A percentile compares a stretch with the other conserved stretches of the same genome.
Conservation (phyloP, 345 rosid genomes). For the Kandelia obovata region DNA sequence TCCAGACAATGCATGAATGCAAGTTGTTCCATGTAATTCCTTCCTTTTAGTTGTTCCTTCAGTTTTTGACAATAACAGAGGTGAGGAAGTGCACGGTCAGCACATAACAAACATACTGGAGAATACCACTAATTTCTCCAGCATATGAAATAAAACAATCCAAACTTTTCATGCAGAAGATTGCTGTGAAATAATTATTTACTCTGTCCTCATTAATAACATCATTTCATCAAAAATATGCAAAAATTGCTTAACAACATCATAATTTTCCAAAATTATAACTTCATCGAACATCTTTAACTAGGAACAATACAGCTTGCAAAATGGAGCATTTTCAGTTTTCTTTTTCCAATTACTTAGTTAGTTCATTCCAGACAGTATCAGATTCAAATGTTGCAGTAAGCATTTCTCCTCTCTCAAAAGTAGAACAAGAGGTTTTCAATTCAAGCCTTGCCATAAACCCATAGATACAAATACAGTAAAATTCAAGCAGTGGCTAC, state of each 20-base stretch:
- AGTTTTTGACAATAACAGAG: neutral
- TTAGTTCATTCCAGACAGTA: neutral
- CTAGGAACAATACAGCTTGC: neutral
- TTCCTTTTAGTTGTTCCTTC: constrained; percentile 86
- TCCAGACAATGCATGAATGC: constrained; percentile 59
- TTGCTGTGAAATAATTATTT: neutral
- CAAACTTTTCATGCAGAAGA: neutral
- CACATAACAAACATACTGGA: neutral
- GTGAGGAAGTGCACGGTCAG: neutral
- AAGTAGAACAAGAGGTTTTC: neutral
- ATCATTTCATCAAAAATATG: neutral
- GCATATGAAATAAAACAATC: neutral
- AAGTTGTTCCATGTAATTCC: constrained; percentile 75
- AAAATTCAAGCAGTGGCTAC: no score
- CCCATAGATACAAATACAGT: neutral
- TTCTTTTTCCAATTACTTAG: neutral
- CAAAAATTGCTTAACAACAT: neutral
- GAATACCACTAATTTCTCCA: neutral
- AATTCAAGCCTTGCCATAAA: neutral
- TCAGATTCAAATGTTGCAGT: neutral
- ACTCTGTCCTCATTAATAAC: neutral
- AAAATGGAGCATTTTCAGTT: neutral
- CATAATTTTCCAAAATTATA: neutral
- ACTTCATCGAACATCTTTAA: neutral
- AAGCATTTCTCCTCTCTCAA: neutral